Conservation (phyloP, 1,284 basidiomycete genomes). For the Trichosporon sp. region DNA sequence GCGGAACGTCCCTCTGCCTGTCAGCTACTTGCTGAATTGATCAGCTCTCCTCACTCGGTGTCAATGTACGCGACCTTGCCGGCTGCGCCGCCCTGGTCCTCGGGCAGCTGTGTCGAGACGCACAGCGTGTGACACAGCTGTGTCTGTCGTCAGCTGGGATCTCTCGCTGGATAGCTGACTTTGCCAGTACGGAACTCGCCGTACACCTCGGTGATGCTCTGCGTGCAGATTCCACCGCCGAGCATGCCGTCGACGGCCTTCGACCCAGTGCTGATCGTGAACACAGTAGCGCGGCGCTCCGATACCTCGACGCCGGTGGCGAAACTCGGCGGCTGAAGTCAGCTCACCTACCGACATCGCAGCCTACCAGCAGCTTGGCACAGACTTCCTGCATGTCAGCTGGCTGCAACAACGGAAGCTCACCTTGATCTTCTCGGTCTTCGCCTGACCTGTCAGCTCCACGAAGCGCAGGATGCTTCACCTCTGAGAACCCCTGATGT, state of each 20-base stretch:
- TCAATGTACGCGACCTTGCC: constrained; percentile 93
- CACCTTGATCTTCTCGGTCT: constrained; percentile 92
- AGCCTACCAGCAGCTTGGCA: constrained; percentile 65
- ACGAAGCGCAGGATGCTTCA: neutral
- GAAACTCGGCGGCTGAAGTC: constrained; percentile 70
- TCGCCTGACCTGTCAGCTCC: constrained; percentile 53
- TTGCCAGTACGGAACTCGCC: constrained; percentile 54
- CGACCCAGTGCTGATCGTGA: constrained; percentile 78
- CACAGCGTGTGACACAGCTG: constrained; percentile 89
- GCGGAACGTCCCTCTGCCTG: constrained; percentile 70
- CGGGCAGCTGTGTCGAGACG: constrained; percentile 77
- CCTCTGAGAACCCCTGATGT: constrained; percentile 40
- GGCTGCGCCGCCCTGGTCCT: constrained; percentile 79
- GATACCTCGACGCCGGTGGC: constrained; percentile 82
- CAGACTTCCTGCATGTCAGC: constrained; percentile 65
- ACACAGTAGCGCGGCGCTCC: constrained; percentile 70
- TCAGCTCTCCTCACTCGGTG: constrained; percentile 58
- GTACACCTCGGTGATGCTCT: constrained; percentile 71
- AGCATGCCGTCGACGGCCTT: constrained; percentile 82
- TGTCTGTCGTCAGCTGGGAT: constrained; percentile 62
- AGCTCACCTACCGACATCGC: neutral
- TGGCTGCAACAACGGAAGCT: constrained; percentile 1
- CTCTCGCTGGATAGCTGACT: constrained; percentile 50
- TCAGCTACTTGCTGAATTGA: constrained; percentile 20
- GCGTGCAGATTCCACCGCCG: constrained; percentile 79